These are phyloP conservation scores for Pythium rhizo-oryzae DNA, from an alignment of 352 stramenopile species.

Conservation along the genomic window DNA sequence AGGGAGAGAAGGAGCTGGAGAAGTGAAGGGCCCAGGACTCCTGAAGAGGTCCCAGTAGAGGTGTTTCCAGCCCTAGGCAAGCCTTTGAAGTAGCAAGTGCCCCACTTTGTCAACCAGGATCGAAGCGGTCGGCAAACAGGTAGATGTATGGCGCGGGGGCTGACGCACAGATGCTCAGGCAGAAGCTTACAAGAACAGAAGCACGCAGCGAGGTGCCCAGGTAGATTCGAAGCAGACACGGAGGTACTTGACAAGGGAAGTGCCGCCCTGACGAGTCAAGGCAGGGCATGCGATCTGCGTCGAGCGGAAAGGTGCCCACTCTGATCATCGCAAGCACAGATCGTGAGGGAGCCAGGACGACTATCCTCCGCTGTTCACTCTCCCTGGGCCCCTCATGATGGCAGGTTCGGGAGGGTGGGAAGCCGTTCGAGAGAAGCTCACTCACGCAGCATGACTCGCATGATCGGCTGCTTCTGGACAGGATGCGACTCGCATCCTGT, in stretches of 20 bases:
- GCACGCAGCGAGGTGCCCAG: background rate
- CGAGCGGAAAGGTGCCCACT: background rate
- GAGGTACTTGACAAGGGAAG: background rate
- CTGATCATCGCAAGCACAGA: background rate
- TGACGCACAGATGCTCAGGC: background rate
- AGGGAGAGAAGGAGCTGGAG: constrained; percentile 2
- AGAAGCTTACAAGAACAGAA: background rate
- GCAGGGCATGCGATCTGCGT: background rate
- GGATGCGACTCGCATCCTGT: too few relatives aligned
- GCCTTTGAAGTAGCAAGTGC: constrained; percentile 11
- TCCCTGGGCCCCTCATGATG: too few relatives aligned
- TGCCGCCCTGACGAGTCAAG: background rate
- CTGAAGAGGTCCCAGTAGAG: constrained; percentile 6
- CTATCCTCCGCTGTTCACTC: too few relatives aligned
- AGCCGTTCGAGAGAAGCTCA: too few relatives aligned
- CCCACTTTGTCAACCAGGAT: background rate
- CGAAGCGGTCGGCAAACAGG: background rate
- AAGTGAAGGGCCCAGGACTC: constrained; percentile 7
- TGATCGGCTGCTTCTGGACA: too few relatives aligned
- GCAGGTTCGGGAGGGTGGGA: too few relatives aligned
- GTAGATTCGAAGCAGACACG: background rate
- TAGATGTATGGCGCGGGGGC: background rate
- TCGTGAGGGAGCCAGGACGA: too few relatives aligned
- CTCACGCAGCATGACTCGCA: too few relatives aligned
- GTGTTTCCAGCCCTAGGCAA: background rate